Evolutionary conservation across 2,329 filamentous ascomycete species (phyloP), one percentile per base, ranked within the genome.

Genomic region (Aureobasidium namibiae): DNA sequence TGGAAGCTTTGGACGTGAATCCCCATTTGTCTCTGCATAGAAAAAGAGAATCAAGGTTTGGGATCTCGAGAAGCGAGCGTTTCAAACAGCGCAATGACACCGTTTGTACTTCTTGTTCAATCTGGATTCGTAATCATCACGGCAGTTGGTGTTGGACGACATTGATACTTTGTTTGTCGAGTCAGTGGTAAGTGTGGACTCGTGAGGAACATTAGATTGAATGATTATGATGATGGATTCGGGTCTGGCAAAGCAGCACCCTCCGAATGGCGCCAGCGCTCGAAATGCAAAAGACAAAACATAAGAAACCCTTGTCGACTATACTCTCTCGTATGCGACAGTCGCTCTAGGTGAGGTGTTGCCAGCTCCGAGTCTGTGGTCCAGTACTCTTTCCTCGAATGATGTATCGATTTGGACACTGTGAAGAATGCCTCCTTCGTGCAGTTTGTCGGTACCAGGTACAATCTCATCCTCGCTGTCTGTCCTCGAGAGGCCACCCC

Each of bases 391-490:
- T 18, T 57, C 53, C 33, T 46, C 42, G 23, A 38, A 57, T 21
- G 24, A 26, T 9, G 53, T 57, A n/a, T 57, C 34, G 31, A 57
- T 57, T 24, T 57, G 41, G 3, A 57, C 54, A 31, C 54, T 57
- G 9, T 48, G 54, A 1, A 57, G 42, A 23, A 57, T 57, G 8
- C 54, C 33, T 1, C 54, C 54, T 7, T 57, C 42, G 23, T 48
- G 31, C 2, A 38, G 23, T 33, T 41, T 48, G 23, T 29, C 31
- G 4, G 52, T 21, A 21, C 24, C 24, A n/a, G 54, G 42, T 9
- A 57, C 54, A n/a, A 57, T 21, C 4, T 57, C 54, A 2, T 57
- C 54, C 34, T 57, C 31, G 13, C 54, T 57, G 34, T 57, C 54
- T 9, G 54, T 38, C 16, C 54, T 36, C 2, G 54, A 57, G 1